A percentile compares a stretch with the other conserved stretches of the same genome.
Conservation (phyloP, 345 rosid genomes). For the Lagerstroemia speciosa region DNA sequence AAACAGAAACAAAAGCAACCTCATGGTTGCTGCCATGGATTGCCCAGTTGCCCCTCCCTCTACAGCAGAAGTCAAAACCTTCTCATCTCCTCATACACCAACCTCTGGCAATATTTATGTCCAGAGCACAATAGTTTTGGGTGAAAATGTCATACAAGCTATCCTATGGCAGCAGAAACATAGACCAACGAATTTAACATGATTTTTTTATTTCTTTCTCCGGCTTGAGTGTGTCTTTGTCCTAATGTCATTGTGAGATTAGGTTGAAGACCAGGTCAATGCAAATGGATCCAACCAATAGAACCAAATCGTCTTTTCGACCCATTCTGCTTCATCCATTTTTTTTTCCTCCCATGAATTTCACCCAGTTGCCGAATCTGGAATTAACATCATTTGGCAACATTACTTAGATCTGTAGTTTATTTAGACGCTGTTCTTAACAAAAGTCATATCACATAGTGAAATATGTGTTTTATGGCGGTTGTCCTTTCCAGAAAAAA, state of each 20-base stretch:
- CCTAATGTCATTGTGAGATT: neutral
- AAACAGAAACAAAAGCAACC: conserved; percentile 16
- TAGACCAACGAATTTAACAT: neutral
- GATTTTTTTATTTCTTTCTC: neutral
- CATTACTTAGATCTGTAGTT: neutral
- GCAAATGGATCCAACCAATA: neutral
- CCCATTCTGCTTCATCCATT: neutral
- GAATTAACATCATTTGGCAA: neutral
- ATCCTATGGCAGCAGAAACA: neutral
- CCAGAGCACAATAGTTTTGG: neutral
- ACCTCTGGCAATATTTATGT: neutral
- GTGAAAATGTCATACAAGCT: neutral
- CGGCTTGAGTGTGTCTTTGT: neutral
- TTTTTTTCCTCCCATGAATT: neutral
- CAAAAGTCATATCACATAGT: neutral
- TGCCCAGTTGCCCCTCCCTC: neutral
- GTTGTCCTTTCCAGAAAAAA: no score
- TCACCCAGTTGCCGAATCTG: neutral
- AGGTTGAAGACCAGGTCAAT: conserved; percentile 1
- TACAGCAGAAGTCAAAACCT: conserved; percentile 6
- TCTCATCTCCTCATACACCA: neutral
- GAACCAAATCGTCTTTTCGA: neutral
- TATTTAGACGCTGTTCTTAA: neutral
- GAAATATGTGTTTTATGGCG: neutral
- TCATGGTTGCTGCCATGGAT: conserved; percentile 10